Percentiles rank a stretch among this genome's conserved stretches.
These are phyloP conservation scores for Pseudohalonectria lignicola DNA, from an alignment of 2,329 filamentous ascomycete genomes.

Conservation along the genomic window DNA sequence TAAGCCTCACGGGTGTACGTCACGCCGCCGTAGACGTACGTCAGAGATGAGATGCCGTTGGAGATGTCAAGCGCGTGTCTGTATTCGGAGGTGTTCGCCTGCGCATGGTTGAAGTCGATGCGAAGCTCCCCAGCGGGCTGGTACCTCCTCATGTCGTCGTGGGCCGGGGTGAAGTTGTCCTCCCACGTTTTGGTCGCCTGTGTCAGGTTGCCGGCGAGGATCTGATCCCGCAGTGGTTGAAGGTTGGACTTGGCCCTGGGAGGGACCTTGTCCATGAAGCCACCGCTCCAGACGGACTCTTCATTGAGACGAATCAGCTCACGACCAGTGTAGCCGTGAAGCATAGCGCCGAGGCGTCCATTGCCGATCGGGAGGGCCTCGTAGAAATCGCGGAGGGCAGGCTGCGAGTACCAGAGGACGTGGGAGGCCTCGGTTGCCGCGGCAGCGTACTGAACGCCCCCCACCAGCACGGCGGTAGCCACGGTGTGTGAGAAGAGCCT, in stretches of 20 bases:
- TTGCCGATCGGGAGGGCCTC: slow-evolving; percentile 32
- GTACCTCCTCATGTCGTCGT: slow-evolving; percentile 24
- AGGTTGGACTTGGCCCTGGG: slow-evolving; percentile 17
- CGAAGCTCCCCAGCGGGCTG: slow-evolving; percentile 9
- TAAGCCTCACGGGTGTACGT: slow-evolving; percentile 19
- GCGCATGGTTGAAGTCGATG: not conserved
- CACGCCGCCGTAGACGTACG: slow-evolving; percentile 19
- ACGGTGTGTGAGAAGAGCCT: no score
- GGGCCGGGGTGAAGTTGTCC: slow-evolving; percentile 21
- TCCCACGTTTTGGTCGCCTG: slow-evolving; percentile 21
- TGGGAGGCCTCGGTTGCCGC: no score
- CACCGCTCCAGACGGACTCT: slow-evolving; percentile 27
- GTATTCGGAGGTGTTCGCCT: slow-evolving; percentile 11
- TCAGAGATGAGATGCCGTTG: slow-evolving; percentile 16
- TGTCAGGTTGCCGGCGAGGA: slow-evolving; percentile 20
- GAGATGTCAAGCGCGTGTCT: slow-evolving; percentile 21
- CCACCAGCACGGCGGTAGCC: no score
- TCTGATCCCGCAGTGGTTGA: slow-evolving; percentile 18
- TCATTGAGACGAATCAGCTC: slow-evolving; percentile 28
- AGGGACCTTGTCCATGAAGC: slow-evolving; percentile 22
- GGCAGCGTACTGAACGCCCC: no score
- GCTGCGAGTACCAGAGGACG: no score
- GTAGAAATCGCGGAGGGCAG: no score
- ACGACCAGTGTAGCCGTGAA: slow-evolving; percentile 23
- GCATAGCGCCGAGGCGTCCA: slow-evolving; percentile 22